Base-by-base conservation (phyloP, 2,329 filamentous ascomycete species). In the Fusarium stilboides region DNA sequence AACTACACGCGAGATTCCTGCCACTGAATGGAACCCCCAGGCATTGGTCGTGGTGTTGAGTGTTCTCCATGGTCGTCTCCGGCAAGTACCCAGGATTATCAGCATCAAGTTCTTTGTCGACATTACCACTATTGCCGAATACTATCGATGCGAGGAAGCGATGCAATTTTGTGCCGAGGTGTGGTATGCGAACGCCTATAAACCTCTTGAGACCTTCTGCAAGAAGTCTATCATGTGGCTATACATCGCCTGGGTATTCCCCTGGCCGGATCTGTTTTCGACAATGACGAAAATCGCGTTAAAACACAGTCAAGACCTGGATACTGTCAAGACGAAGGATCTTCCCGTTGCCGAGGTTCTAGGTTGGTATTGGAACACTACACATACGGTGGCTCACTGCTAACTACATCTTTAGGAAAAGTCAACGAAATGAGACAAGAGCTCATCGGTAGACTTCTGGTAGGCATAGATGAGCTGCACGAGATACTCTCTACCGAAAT, bases 41-140 rank as follows among this genome's bases (percentile, higher is more conserved):
- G 51, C 65, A 0, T 26, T 69, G 0, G 42, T 49, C 2, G 24
- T 69, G 4, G 24, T 66, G 0, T 13, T 67, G 1, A 26, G 63
- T 2, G 28, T 53, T 26, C 53, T 70, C 1, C 67, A 70, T 13
- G 57, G 61, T 3, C 62, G 46, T 12, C 4, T 62, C 8, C 1
- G 9, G 0, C 20, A 24, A 3, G 20, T 62, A 1, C 65, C 67
- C 0, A 22, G 7, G 0, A 2, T 13, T 0, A 3, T 39, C 0
- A 31, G 26, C 15, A 3, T 54, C 2, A 45, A 52, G 1, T 61
- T 43, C 1, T 2, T 45, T 33, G 9, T 17, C 1, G 1, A 47
- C 5, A 17, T 68, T 2, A 50, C 57, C 12, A 8, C 20, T 1
- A 37, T 70, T n/a, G 37, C 62, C 1, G 57, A 66, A 2, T 58